These are phyloP conservation scores for Nidularia sp. DNA, from an alignment of 768 basidiomycete species.

Conservation along the genomic window DNA sequence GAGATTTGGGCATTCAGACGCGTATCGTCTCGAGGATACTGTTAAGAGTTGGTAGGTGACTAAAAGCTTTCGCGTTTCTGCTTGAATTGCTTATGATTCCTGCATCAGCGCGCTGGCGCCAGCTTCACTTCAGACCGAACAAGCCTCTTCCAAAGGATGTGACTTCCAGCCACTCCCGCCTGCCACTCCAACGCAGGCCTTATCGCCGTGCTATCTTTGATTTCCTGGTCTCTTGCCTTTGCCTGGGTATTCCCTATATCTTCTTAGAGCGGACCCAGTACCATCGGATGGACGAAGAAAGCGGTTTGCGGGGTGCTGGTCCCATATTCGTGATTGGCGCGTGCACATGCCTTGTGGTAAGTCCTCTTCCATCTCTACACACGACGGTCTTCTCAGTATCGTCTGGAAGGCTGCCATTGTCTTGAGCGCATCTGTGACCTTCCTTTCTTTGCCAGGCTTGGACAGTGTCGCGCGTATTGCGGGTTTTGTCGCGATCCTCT, in stretches of 20 bases:
- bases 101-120: slow-evolving; percentile 60
- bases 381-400: slow-evolving; percentile 9
- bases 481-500: slow-evolving; percentile 64
- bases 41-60: slow-evolving; percentile 56
- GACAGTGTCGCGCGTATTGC: slow-evolving; percentile 60
- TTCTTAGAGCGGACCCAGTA: slow-evolving; percentile 53
- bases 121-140: slow-evolving; percentile 63
- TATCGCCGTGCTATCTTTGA: slow-evolving; percentile 52
- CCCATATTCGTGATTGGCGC: slow-evolving; percentile 64
- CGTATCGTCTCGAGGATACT: slow-evolving; percentile 67
- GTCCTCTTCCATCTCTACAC: slow-evolving; percentile 16
- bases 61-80: neutral
- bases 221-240: slow-evolving; percentile 57
- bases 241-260: slow-evolving; percentile 77
- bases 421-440: slow-evolving; percentile 77
- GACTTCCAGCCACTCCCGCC: slow-evolving; percentile 15
- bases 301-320: slow-evolving; percentile 42
- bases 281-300: slow-evolving; percentile 57
- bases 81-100: neutral
- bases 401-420: slow-evolving; percentile 67
- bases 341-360: slow-evolving; percentile 61
- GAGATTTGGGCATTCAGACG: slow-evolving; percentile 41
- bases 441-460: slow-evolving; percentile 75
- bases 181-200: slow-evolving; percentile 24
- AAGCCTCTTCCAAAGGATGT: slow-evolving; percentile 62